Conservation (phyloP, 2,329 filamentous ascomycete genomes). For the Pezizomycotina sp. region DNA sequence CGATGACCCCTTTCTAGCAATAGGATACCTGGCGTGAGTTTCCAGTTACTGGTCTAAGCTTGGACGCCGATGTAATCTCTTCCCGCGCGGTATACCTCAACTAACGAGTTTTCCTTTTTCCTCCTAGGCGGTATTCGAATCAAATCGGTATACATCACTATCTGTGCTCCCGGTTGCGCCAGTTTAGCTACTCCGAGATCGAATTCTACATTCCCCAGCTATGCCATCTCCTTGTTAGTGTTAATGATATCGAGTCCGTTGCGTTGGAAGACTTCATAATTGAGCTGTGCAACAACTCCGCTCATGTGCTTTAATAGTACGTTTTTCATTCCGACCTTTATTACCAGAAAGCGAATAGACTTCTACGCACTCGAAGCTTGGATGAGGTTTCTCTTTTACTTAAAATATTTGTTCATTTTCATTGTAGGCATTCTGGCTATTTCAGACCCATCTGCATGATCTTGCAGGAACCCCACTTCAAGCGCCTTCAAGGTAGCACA, state of each 20-base stretch:
- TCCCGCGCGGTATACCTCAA: constrained; percentile 20
- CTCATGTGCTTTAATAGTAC: constrained; percentile 64
- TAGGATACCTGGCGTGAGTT: constrained; percentile 73
- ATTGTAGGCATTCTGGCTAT: constrained; percentile 68
- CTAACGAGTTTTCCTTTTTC: constrained; percentile 12
- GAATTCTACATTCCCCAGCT: constrained; percentile 82
- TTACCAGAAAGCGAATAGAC: constrained; percentile 19
- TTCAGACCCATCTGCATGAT: constrained; percentile 75
- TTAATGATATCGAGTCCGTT: constrained; percentile 74
- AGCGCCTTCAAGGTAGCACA: constrained; percentile 42
- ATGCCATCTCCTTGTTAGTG: constrained; percentile 73
- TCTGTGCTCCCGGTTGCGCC: constrained; percentile 71
- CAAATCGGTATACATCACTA: constrained; percentile 84
- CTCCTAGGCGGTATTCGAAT: constrained; percentile 61
- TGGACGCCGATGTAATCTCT: constrained; percentile 19
- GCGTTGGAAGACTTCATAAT: constrained; percentile 74
- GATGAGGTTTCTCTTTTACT: constrained; percentile 14
- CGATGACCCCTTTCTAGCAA: constrained; percentile 72
- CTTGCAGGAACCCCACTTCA: constrained; percentile 59
- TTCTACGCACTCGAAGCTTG: background rate
- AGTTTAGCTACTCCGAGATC: constrained; percentile 80
- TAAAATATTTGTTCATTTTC: constrained; percentile 22
- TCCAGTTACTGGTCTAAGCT: constrained; percentile 21
- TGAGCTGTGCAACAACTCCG: constrained; percentile 73
- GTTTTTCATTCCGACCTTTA: constrained; percentile 26